Evolutionary conservation across 2,329 filamentous ascomycete genomes (phyloP).

Genomic region (Hypocreales sp.): DNA sequence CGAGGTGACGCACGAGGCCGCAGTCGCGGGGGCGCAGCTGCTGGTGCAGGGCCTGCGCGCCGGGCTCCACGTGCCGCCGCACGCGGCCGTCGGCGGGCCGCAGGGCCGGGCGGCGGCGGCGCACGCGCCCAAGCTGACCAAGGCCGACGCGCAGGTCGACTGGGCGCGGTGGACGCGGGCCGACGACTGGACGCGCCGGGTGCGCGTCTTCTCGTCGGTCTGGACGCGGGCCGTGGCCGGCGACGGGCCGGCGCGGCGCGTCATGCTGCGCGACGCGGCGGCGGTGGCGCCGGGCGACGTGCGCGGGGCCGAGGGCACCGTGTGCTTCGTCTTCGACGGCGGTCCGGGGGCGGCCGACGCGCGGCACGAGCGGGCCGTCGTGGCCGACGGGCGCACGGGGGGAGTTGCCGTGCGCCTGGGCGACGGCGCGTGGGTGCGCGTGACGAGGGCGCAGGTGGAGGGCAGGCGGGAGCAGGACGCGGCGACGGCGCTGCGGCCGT

Average conservation of each 20-base stretch:
- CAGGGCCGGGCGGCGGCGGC: constrained; percentile 6
- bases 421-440: constrained; percentile 9
- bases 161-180: constrained; percentile 36
- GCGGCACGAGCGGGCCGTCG: constrained; percentile 2
- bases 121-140: constrained; percentile 60
- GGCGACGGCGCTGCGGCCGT: constrained; percentile 8
- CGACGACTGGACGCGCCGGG: constrained; percentile 36
- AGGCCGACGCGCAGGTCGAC: constrained; percentile 45
- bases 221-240: constrained; percentile 36
- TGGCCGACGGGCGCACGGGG: constrained; percentile 6
- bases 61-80: constrained; percentile 49
- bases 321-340: constrained; percentile 7
- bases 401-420: constrained; percentile 8
- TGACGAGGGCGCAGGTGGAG: constrained; percentile 17
- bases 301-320: not conserved
- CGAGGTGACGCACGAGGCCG: constrained; percentile 32
- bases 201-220: constrained; percentile 46
- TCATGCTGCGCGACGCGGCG: constrained; percentile 22
- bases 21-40: constrained; percentile 51
- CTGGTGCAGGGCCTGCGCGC: constrained; percentile 49
- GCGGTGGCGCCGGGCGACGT: constrained; percentile 5
- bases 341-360: not conserved
- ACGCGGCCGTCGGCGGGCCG: constrained; percentile 17
- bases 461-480: constrained; percentile 14
- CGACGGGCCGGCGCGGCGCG: constrained; percentile 13